Evolutionary conservation across 257 asterid genomes (phyloP).

Genomic region (Solanum peruvianum): DNA sequence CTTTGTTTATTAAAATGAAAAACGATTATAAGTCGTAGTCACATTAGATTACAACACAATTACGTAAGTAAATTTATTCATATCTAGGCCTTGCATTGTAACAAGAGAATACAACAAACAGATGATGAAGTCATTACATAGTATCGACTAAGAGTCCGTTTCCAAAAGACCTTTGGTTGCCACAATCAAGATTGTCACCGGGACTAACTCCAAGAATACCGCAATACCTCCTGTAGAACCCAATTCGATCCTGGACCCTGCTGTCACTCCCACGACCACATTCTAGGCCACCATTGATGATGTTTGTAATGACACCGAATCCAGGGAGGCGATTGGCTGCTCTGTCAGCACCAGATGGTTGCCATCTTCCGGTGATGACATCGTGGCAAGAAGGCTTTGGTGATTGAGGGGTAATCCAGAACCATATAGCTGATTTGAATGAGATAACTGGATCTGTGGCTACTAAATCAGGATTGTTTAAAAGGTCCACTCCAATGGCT

Average conservation of each 20-base stretch:
- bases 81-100: neutral
- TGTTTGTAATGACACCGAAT: constrained; percentile 22
- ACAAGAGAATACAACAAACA: neutral
- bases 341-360: neutral
- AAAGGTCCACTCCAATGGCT: constrained; percentile 6
- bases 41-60: neutral
- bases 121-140: neutral
- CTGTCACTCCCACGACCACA: constrained; percentile 10
- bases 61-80: neutral
- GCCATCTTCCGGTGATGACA: constrained; percentile 17
- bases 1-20: neutral
- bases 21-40: neutral
- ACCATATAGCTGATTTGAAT: constrained; percentile 24
- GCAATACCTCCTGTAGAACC: constrained; percentile 16
- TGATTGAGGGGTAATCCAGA: constrained; percentile 28
- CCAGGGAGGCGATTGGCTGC: constrained; percentile 16
- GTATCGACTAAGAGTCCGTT: neutral
- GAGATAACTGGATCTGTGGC: constrained; percentile 10
- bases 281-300: constrained; percentile 26
- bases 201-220: constrained; percentile 4
- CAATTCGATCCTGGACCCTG: constrained; percentile 7
- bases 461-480: constrained; percentile 17
- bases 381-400: constrained; percentile 24
- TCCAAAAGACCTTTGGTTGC: constrained; percentile 5
- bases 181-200: constrained; percentile 16